Conservation (phyloP, 345 rosid species). For the Corymbia maculata region DNA sequence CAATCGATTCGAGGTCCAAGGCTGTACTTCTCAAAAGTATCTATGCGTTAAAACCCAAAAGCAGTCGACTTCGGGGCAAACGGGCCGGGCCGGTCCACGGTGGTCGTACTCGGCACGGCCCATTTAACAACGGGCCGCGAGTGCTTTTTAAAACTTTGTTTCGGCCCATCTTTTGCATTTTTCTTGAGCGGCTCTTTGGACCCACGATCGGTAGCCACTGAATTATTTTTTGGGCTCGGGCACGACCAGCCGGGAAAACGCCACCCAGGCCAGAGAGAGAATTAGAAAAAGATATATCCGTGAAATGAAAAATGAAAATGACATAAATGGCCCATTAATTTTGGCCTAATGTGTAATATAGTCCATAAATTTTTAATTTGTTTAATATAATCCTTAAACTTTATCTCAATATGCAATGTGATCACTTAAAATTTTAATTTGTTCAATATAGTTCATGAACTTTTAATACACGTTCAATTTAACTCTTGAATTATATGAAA, state of each 20-base stretch:
- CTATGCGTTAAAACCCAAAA: too few species aligned
- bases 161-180: background rate
- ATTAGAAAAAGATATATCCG: background rate
- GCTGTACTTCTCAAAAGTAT: background rate
- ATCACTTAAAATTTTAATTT: fast-evolving
- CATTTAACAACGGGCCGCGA: background rate
- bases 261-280: background rate
- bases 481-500: fast-evolving
- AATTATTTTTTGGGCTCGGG: background rate
- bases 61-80: background rate
- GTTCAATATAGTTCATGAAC: background rate
- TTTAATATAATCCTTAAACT: too few species aligned
- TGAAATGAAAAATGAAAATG: background rate
- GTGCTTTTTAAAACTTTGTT: background rate
- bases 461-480: fast-evolving
- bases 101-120: background rate
- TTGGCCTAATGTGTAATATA: too few species aligned
- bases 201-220: background rate
- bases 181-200: background rate
- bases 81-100: background rate
- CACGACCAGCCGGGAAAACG: background rate
- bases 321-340: too few species aligned
- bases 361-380: too few species aligned
- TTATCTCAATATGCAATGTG: too few species aligned
- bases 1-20: background rate